Evolutionary conservation across 305 asterid genomes (phyloP), one percentile per base, ranked within the genome.

Genomic region (Solanum hybrid): DNA sequence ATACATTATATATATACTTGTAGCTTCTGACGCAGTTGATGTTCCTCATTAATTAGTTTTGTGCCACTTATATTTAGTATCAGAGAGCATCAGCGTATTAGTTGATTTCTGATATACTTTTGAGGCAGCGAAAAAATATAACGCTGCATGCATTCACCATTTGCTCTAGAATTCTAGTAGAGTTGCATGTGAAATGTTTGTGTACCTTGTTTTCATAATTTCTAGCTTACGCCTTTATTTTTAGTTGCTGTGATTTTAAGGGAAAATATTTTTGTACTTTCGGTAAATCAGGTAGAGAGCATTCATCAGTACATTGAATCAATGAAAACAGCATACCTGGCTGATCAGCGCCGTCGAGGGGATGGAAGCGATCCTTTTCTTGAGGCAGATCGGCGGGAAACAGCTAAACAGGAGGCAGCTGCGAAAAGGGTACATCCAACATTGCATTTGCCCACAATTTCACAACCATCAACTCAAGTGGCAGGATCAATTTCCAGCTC

Each of bases 401-500:
- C 96, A 40, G 98, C 97, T 27, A 98, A 96, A 90, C 97, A 91
- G 91, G 99, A 95, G 94, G 99, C 98, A 80, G 99, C 99, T 26
- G 98, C 98, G 78, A 93, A 94, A 92, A 96, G 99, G 94, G 95
- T 95, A 86, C 99, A 96, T 90, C 99, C 98, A 90, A 95, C 99
- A 86, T 88, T 94, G 89, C 98, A 97, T 92, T 94, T 97, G 90
- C 98, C 98, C 29, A 91, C 97, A 82, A 90, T 75, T 90, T 89
- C 98, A 69, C 96, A 94, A 73, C 94, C 96, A 88, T 89, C 96
- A 32, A 91, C 92, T 92, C 97, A 94, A 90, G 91, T 87, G 87
- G 90, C 92, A n/a, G 97, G 94, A 85, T 92, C 91, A 72, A 87
- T 89, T 76, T 87, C 98, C 86, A 91, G 92, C 91, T 89, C 98